A percentile compares a stretch with the other conserved stretches of the same genome.
Conservation (phyloP, 768 basidiomycete genomes). For the Pulveroboletus sp. region DNA sequence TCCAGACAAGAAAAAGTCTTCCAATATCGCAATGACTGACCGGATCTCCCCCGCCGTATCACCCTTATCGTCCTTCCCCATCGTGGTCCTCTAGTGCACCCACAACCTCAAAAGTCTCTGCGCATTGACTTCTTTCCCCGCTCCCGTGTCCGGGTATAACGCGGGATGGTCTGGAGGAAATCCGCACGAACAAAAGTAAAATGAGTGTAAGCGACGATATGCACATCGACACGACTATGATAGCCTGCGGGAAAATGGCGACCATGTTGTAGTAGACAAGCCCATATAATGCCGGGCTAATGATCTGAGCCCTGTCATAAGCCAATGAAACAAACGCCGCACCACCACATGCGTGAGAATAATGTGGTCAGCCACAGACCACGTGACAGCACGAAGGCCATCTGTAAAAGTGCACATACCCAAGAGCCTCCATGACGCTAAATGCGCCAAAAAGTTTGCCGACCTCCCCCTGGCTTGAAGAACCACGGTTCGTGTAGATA, state of each 20-base stretch:
- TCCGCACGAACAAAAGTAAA: conserved; percentile 44
- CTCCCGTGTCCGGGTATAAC: not conserved
- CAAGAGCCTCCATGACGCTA: conserved; percentile 66
- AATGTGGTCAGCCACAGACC: not conserved
- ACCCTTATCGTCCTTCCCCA: conserved; percentile 3
- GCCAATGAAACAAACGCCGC: not conserved
- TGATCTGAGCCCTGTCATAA: conserved; percentile 50
- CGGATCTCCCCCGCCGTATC: not conserved
- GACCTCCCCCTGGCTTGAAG: conserved; percentile 43
- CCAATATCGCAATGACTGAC: not conserved
- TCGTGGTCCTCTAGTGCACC: not conserved
- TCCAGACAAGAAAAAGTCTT: not conserved
- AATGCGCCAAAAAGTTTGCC: conserved; percentile 80
- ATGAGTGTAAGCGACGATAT: conserved; percentile 39
- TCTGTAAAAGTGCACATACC: conserved; percentile 33
- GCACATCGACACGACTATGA: conserved; percentile 56
- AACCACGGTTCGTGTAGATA: conserved; percentile 50
- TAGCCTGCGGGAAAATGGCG: conserved; percentile 57
- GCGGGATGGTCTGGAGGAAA: conserved; percentile 19
- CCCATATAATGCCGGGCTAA: conserved; percentile 73
- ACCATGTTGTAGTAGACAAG: conserved; percentile 69
- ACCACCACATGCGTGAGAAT: not conserved
- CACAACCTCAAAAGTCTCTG: not conserved
- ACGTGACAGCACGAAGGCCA: not conserved
- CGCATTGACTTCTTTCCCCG: conserved; percentile 3